A percentile compares a stretch with the other conserved stretches of the same genome.
Evolutionary conservation across 2,329 filamentous ascomycete genomes (phyloP).

Genomic region (Neopestalotiopsis sp.): DNA sequence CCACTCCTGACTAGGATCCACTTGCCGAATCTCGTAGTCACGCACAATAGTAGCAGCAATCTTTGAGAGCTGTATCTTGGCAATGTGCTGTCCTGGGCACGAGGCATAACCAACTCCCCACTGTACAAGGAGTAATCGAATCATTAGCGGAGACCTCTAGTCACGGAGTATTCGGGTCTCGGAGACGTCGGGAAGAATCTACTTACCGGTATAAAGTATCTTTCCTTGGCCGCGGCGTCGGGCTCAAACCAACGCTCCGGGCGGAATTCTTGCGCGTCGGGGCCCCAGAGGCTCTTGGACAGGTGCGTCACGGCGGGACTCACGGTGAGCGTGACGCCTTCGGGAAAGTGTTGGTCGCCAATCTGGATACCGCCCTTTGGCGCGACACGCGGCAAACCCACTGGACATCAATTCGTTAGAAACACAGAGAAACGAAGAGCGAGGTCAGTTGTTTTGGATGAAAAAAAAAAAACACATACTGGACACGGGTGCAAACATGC

Average conservation of each 20-base stretch:
- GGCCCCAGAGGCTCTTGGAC: slow-evolving; percentile 19
- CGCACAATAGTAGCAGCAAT: slow-evolving; percentile 24
- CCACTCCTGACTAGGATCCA: slow-evolving; percentile 23
- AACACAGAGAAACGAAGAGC: too few relatives aligned
- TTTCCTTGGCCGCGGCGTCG: slow-evolving; percentile 15
- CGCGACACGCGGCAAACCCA: slow-evolving; percentile 23
- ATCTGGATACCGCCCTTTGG: slow-evolving; percentile 21
- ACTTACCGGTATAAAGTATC: slow-evolving; percentile 20
- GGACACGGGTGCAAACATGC: slow-evolving; percentile 9
- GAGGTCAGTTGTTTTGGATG: too few relatives aligned
- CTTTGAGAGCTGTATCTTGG: slow-evolving; percentile 24
- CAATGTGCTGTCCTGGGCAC: slow-evolving; percentile 25
- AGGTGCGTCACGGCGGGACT: slow-evolving; percentile 18
- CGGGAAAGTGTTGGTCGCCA: slow-evolving; percentile 18
- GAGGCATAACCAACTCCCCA: slow-evolving; percentile 22
- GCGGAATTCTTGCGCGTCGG: slow-evolving; percentile 20
- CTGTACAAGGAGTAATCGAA: not conserved
- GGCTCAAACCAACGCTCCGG: slow-evolving; percentile 21
- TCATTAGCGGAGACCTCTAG: not conserved
- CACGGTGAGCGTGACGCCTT: slow-evolving; percentile 19
- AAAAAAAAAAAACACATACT: too few relatives aligned
- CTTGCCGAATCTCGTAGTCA: slow-evolving; percentile 24
- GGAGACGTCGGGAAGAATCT: not conserved
- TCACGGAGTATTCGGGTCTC: too few relatives aligned
- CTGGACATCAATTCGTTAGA: too few relatives aligned